Evolutionary conservation across 2,329 filamentous ascomycete genomes (phyloP).

Genomic region (Talaromyces sp.): DNA sequence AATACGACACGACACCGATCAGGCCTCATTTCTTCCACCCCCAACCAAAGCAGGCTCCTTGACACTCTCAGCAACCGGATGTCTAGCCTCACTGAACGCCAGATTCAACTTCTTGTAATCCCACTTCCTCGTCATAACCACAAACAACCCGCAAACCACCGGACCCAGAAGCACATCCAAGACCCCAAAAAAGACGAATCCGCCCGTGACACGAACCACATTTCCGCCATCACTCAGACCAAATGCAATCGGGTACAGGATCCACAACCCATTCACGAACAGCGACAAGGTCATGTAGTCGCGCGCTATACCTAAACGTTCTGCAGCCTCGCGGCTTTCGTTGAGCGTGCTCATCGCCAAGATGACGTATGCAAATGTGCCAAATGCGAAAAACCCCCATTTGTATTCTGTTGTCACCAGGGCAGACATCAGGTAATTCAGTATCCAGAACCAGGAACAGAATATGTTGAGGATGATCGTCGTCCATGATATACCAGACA

Average conservation of each 20-base stretch:
- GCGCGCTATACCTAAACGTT: conserved; percentile 41
- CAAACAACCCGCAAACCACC: conserved; percentile 38
- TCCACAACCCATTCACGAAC: conserved; percentile 39
- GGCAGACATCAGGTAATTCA: conserved; percentile 50
- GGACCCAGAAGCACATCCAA: conserved; percentile 52
- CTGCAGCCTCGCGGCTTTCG: conserved; percentile 38
- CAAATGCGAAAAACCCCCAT: conserved; percentile 58
- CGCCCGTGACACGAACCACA: conserved; percentile 45
- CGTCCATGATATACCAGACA: conserved; percentile 55
- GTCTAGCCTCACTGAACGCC: conserved; percentile 35
- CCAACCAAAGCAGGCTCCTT: conserved; percentile 3
- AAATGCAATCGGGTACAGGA: conserved; percentile 52
- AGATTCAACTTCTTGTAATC: conserved; percentile 53
- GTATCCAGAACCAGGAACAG: conserved; percentile 51
- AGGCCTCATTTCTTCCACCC: neutral
- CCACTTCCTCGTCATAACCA: conserved; percentile 42
- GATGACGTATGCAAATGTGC: conserved; percentile 47
- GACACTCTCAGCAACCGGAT: neutral
- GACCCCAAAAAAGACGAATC: conserved; percentile 53
- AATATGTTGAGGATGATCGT: conserved; percentile 52
- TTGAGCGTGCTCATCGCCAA: conserved; percentile 47
- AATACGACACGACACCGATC: neutral
- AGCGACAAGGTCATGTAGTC: conserved; percentile 45
- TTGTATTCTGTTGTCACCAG: conserved; percentile 52
- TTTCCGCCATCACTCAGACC: conserved; percentile 54